Evolutionary conservation across 2,329 filamentous ascomycete species (phyloP), one percentile per base, ranked within the genome.

Genomic region (Aspergillus neotritici): DNA sequence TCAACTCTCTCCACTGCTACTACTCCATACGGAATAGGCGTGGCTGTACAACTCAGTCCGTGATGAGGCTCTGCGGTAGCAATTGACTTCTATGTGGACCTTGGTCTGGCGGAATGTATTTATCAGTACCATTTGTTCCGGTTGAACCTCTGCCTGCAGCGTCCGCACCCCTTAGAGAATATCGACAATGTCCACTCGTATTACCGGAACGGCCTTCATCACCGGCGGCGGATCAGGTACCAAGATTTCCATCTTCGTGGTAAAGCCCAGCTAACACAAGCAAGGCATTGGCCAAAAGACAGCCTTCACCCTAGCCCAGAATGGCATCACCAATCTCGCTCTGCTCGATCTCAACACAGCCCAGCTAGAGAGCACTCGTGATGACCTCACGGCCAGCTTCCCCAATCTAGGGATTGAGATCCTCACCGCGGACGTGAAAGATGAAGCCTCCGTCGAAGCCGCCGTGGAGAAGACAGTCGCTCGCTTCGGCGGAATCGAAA

Each of bases 261-360:
- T 28, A 12, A 17, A 36, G 16, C 12, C 2, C 16, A 25, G 31
- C 33, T 42, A 38, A 41, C 5, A 29, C 9, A 12, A 13, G 6
- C 4, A 34, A 77, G 77, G 77, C 21, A 80, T 80, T 45, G 77
- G 76, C 4, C 70, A 70, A 9, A 71, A 71, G 3, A 71, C 77
- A 1, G 72, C 73, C 4, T 66, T 60, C 38, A 68, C 67, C 1
- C 75, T 79, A 47, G 73, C 68, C 0, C 58, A 58, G 3, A 69
- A 70, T 0, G 75, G 76, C 3, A 76, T 75, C 51, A 57, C 63
- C 1, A 62, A 60, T 4, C 58, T 80, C 6, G 70, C 70, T 34
- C 72, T 80, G 15, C 72, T 74, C 2, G 76, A 79, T 50, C 60
- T 77, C 46, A 68, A 74, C 48, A 46, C 53, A 2, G 52, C 55